Conservation (phyloP, 164 flowering plant species). For the Vitis amurensis region DNA sequence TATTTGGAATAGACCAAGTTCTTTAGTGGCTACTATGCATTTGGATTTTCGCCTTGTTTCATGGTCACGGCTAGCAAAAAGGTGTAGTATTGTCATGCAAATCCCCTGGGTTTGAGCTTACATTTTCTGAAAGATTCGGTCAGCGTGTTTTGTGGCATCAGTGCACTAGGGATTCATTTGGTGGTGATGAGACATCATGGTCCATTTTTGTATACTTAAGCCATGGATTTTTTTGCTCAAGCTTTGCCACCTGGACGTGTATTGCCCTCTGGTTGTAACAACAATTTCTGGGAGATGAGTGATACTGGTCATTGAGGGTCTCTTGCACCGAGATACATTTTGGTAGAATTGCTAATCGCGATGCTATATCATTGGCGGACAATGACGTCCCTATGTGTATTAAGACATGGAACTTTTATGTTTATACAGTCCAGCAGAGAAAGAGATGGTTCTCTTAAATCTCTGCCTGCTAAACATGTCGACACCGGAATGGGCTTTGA, state of each 20-base stretch:
- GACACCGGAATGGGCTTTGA: constrained; percentile 99
- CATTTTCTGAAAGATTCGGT: too few relatives aligned
- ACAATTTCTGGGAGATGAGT: constrained; percentile 99
- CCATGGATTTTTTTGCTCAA: too few relatives aligned
- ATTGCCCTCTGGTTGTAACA: constrained; percentile 92
- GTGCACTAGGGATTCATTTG: too few relatives aligned
- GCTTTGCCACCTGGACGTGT: constrained; percentile 70
- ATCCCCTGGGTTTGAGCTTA: too few relatives aligned
- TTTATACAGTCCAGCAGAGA: constrained; percentile 98
- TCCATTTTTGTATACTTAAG: too few relatives aligned
- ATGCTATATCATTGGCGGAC: constrained; percentile 84
- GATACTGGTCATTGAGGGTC: constrained; percentile 99
- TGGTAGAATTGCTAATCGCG: constrained; percentile 85
- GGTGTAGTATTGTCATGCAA: too few relatives aligned
- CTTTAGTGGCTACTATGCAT: too few relatives aligned
- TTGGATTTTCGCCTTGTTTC: too few relatives aligned
- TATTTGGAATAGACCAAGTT: too few relatives aligned
- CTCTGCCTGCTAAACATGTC: constrained; percentile 96
- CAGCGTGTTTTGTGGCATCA: too few relatives aligned
- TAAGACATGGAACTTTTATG: constrained; percentile 98
- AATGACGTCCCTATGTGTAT: constrained; percentile 96
- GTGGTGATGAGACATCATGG: too few relatives aligned
- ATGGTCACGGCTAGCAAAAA: too few relatives aligned
- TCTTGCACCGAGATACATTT: constrained; percentile 98
- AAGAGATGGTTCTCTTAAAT: constrained; percentile 79